A percentile compares a stretch with the other conserved stretches of the same genome.
phyloP scores from a whole-genome alignment of 495 filamentous ascomycete species.

The Bombardia bombarda region DNA sequence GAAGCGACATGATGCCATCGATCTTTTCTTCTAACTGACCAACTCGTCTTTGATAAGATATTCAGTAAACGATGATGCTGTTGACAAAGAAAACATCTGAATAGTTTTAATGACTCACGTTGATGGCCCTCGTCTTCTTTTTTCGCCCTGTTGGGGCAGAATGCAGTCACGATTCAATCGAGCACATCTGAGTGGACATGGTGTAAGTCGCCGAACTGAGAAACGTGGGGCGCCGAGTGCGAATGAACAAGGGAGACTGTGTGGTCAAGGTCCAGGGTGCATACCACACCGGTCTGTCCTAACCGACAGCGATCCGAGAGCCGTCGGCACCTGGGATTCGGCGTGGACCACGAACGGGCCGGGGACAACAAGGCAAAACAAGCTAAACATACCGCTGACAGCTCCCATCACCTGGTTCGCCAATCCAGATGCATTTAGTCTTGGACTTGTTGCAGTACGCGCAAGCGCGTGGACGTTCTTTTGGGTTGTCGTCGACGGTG shows the following conservation, averaged over 20 bases:
- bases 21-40: conserved; percentile 24
- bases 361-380: not conserved
- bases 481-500: not conserved
- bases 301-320: too few species aligned
- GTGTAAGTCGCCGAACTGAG: too few species aligned
- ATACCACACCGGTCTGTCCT: too few species aligned
- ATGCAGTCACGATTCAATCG: conserved; percentile 4
- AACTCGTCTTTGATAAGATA: conserved; percentile 16
- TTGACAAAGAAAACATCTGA: too few species aligned
- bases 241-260: too few species aligned
- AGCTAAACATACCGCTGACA: conserved; percentile 5
- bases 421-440: conserved; percentile 10
- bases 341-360: not conserved
- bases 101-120: too few species aligned
- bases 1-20: conserved; percentile 22
- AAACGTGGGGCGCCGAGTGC: too few species aligned
- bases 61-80: too few species aligned
- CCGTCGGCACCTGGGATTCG: too few species aligned
- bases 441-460: conserved; percentile 12
- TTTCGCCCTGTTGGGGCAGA: conserved; percentile 1
- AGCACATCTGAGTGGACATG: conserved; percentile 1
- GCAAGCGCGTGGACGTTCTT: conserved; percentile 6
- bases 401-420: conserved; percentile 2
- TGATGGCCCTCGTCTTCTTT: conserved; percentile 1
- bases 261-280: too few species aligned